Evolutionary conservation across 768 basidiomycete genomes (phyloP).

Genomic region (Kwoniella shandongensis): DNA sequence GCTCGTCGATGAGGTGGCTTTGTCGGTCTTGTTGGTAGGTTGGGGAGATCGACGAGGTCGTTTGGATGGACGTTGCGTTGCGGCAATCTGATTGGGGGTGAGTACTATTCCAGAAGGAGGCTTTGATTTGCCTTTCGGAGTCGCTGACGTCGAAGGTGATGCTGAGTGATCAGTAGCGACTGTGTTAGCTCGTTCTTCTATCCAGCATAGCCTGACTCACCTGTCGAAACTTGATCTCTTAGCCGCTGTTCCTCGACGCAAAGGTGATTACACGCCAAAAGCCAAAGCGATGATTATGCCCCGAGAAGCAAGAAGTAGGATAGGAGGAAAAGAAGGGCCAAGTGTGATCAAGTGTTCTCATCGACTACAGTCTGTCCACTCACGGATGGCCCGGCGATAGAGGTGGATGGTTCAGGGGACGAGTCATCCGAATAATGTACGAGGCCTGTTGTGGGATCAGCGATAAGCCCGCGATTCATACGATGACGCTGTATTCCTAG

Average conservation of each 20-base stretch:
- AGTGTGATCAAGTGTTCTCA: constrained; percentile 35
- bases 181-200: background rate
- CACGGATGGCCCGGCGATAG: constrained; percentile 31
- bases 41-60: constrained; percentile 4
- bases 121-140: background rate
- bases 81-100: constrained; percentile 8
- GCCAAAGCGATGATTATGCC: constrained; percentile 1
- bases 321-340: constrained; percentile 18
- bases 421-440: constrained; percentile 38
- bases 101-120: constrained; percentile 9
- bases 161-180: background rate
- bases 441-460: constrained; percentile 26
- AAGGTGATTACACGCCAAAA: constrained; percentile 8
- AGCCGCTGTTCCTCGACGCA: constrained; percentile 12
- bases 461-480: constrained; percentile 3
- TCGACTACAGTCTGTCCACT: constrained; percentile 21
- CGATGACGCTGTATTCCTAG: too few species aligned
- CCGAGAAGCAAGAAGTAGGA: background rate
- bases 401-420: constrained; percentile 16
- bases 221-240: constrained; percentile 8
- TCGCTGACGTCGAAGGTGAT: background rate
- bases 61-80: constrained; percentile 10
- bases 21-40: background rate
- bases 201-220: constrained; percentile 1
- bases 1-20: background rate